Evolutionary conservation across 768 basidiomycete species (phyloP).

Genomic region (Boletus reticuloceps): DNA sequence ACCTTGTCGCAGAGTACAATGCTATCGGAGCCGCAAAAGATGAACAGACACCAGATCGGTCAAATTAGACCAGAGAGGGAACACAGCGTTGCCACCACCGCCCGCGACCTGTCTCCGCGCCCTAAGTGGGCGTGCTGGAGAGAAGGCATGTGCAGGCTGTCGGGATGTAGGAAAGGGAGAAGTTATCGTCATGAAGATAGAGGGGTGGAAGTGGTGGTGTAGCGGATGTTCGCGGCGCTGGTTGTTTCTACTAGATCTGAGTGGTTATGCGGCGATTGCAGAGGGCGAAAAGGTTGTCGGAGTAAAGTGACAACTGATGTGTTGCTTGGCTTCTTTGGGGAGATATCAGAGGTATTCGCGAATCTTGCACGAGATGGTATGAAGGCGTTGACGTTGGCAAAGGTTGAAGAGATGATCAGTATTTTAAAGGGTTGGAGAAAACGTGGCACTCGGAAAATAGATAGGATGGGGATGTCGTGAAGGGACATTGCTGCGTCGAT

Average conservation of each 20-base stretch:
- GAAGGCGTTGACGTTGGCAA: neutral
- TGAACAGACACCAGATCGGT: neutral
- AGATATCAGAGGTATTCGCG: neutral
- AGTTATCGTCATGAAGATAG: neutral
- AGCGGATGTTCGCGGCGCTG: neutral
- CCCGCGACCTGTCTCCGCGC: constrained; percentile 12
- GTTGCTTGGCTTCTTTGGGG: neutral
- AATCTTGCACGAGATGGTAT: neutral
- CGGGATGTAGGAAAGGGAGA: no score
- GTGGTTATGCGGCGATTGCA: neutral
- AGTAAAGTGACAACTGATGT: neutral
- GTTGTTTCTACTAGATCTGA: neutral
- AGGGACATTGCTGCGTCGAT: neutral
- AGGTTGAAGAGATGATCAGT: neutral
- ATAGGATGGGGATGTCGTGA: neutral
- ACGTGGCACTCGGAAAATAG: neutral
- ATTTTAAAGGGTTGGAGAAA: no score
- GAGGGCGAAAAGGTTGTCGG: neutral
- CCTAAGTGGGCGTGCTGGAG: constrained; percentile 18
- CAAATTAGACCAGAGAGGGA: neutral
- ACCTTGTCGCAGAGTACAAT: neutral
- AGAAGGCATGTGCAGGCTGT: constrained; percentile 8
- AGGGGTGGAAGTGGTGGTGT: neutral
- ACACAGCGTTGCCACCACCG: neutral
- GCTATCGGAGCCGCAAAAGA: neutral